Evolutionary conservation across 2,329 filamentous ascomycete species (phyloP).

Genomic region (Sporothrix humicola): DNA sequence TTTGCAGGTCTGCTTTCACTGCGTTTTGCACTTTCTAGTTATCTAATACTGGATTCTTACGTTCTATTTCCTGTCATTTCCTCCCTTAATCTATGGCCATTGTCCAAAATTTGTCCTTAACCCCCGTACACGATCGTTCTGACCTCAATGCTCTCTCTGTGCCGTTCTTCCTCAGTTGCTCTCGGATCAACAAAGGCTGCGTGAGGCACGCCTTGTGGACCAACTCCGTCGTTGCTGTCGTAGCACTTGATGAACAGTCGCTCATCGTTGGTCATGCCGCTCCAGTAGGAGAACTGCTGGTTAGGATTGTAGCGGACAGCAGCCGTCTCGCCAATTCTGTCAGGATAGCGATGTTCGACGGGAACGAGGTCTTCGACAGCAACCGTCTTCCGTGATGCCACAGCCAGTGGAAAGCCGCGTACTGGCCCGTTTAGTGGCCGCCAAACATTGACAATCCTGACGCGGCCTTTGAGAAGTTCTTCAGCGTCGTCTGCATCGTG

Average conservation of each 20-base stretch:
- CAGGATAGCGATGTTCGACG: not conserved
- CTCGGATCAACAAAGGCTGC: not conserved
- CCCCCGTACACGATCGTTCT: conserved; percentile 2
- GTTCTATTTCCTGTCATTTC: no score
- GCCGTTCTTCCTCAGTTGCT: not conserved
- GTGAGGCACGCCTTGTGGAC: not conserved
- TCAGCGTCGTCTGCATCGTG: not conserved
- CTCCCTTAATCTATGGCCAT: no score
- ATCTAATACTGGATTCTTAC: no score
- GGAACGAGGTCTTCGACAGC: not conserved
- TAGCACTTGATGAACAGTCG: not conserved
- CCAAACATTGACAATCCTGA: not conserved
- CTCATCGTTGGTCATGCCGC: conserved; percentile 14
- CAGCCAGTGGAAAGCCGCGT: not conserved
- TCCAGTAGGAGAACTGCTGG: not conserved
- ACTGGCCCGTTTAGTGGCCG: not conserved
- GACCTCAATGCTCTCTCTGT: not conserved
- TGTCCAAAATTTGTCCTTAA: not conserved
- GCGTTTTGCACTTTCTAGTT: no score
- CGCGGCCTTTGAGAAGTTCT: not conserved
- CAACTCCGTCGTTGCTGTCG: not conserved
- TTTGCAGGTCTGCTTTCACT: no score
- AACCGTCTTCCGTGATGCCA: not conserved
- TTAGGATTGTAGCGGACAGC: not conserved
- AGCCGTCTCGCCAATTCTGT: not conserved